Evolutionary conservation across 2,329 filamentous ascomycete genomes (phyloP), one percentile per base, ranked within the genome.

Genomic region (Lanzia echinophila): DNA sequence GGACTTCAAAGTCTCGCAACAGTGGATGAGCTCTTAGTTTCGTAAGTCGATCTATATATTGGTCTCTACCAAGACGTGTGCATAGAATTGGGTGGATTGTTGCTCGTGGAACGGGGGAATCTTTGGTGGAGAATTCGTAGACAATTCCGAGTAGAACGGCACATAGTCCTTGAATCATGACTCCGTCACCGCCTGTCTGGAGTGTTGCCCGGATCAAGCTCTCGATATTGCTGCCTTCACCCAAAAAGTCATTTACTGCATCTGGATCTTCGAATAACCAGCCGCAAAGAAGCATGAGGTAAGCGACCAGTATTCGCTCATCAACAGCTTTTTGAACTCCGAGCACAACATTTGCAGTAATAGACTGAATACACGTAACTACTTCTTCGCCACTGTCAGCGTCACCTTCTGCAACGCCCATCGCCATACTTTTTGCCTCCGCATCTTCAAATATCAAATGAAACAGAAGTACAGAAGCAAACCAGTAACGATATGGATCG

Each of bases 41-140:
- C 22, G 80, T 82, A 38, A 99, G 78, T 58, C 85, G 85, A 68
- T 95, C 87, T 53, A 95, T 82, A 66, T 96, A 99, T 63, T 86
- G 85, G 63, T 96, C 90, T 61, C 91, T 84, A 38, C 90, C 89
- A 63, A 97, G 79, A 55, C 86, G 83, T 43, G 86, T 83, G 28
- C 82, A 77, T 34, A 99, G 75, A 28, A 96, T 79, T 22, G 87
- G 83, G 64, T 95, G 88, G 43, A 99, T 73, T 10, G 87, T 91
- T 22, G 83, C 78, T 57, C 94, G 81, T 6, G 92, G 82, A 49
- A 99, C 86, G 0, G 94, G 90, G 0, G 92, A 97, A 70, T 99
- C 94, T 67, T 95, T 96, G 0, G 92, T 96, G 10, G 92, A 97
- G 66, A 97, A 99, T 65, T 99, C 94, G 68, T 97, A 99, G 4